These are phyloP conservation scores for Tuber borchii DNA, from an alignment of 495 filamentous ascomycete species.

Conservation along the genomic window DNA sequence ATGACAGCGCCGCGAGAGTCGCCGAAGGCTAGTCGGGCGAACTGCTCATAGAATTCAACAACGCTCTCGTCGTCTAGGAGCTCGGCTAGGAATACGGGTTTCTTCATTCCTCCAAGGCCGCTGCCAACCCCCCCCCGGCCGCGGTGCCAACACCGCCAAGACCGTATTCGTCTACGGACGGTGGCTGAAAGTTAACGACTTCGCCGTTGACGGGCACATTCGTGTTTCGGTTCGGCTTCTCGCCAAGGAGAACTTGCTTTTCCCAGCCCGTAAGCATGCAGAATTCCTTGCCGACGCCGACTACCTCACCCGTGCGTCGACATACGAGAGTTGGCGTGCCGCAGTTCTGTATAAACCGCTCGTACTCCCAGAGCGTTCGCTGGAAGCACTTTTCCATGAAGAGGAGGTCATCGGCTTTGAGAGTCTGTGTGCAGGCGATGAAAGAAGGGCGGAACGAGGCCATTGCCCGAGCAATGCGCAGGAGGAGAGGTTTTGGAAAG, in stretches of 20 bases:
- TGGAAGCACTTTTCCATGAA: slow-evolving; percentile 98
- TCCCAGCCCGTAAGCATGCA: slow-evolving; percentile 89
- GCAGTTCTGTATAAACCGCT: slow-evolving; percentile 79
- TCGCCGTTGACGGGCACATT: slow-evolving; percentile 55
- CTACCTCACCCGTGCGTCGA: slow-evolving; percentile 85
- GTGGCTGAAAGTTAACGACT: slow-evolving; percentile 42
- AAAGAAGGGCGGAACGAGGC: slow-evolving; percentile 86
- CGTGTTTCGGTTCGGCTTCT: slow-evolving; percentile 79
- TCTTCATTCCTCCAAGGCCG: slow-evolving; percentile 40
- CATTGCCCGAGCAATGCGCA: slow-evolving; percentile 78
- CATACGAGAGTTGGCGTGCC: slow-evolving; percentile 88
- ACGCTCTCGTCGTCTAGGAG: slow-evolving; percentile 89
- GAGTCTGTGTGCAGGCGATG: slow-evolving; percentile 74
- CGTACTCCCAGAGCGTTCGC: slow-evolving; percentile 81
- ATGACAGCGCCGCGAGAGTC: slow-evolving; percentile 77
- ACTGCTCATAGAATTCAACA: slow-evolving; percentile 92
- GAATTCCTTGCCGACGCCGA: slow-evolving; percentile 89
- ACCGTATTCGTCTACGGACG: slow-evolving; percentile 42
- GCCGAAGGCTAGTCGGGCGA: slow-evolving; percentile 80
- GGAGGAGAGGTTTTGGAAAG: slow-evolving; percentile 60
- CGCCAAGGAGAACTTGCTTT: slow-evolving; percentile 81
- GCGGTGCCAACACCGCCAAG: slow-evolving; percentile 42
- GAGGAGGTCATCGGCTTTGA: slow-evolving; percentile 79
- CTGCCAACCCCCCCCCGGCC: slow-evolving; percentile 43
- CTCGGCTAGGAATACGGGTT: slow-evolving; percentile 83